These are phyloP conservation scores for Pythium dissotocum DNA, from an alignment of 352 stramenopile species.

Conservation along the genomic window DNA sequence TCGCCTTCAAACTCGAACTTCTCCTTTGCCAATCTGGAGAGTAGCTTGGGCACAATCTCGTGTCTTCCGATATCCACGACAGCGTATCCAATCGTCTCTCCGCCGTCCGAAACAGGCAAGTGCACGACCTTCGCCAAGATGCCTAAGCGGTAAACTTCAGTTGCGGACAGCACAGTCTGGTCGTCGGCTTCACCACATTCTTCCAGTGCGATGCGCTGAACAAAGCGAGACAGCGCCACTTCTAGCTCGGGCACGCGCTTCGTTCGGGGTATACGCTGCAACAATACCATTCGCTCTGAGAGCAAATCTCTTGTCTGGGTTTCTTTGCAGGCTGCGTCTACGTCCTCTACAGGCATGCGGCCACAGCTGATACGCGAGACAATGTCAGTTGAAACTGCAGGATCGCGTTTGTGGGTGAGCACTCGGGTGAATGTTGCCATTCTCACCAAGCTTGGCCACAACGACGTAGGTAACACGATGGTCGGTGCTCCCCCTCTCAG, in stretches of 20 bases:
- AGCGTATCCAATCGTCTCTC: slow-evolving; percentile 55
- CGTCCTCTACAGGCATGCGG: slow-evolving; percentile 57
- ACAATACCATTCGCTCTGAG: slow-evolving; percentile 50
- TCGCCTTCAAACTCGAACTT: slow-evolving; percentile 65
- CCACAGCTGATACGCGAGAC: slow-evolving; percentile 55
- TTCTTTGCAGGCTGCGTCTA: slow-evolving; percentile 38
- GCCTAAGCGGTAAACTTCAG: slow-evolving; percentile 59
- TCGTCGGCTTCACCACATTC: slow-evolving; percentile 79
- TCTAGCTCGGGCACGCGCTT: slow-evolving; percentile 41
- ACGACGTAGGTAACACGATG: slow-evolving; percentile 40
- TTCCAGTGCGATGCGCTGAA: slow-evolving; percentile 66
- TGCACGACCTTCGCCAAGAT: slow-evolving; percentile 62
- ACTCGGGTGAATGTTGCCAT: slow-evolving; percentile 65
- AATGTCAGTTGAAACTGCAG: slow-evolving; percentile 34
- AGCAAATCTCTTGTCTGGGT: slow-evolving; percentile 43
- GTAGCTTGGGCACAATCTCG: slow-evolving; percentile 58
- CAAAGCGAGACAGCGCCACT: slow-evolving; percentile 48
- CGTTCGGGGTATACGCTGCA: slow-evolving; percentile 73
- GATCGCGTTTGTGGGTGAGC: slow-evolving; percentile 46
- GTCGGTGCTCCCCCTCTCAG: slow-evolving; percentile 48
- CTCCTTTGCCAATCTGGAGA: slow-evolving; percentile 46
- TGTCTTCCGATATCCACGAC: slow-evolving; percentile 68
- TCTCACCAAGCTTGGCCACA: slow-evolving; percentile 62
- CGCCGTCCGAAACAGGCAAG: slow-evolving; percentile 49
- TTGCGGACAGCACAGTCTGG: slow-evolving; percentile 70